Evolutionary conservation across 75 land plant species (phyloP).

Genomic region (Azolla pinnata): DNA sequence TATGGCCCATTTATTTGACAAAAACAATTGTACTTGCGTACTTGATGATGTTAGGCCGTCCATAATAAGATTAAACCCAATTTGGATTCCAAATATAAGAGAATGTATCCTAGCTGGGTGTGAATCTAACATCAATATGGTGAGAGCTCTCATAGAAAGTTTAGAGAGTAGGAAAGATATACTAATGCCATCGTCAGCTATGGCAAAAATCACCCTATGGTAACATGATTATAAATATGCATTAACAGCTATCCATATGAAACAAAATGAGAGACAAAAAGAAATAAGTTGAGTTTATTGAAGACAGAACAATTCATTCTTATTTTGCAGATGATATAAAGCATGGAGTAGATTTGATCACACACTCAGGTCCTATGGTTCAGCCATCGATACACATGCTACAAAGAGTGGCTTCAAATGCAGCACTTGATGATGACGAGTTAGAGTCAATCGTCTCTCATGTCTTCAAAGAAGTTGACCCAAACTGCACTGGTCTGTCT

Average conservation of each 20-base stretch:
- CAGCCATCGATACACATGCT: slow-evolving; percentile 10
- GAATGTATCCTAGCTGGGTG: no score
- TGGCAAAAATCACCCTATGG: no score
- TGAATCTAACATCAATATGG: no score
- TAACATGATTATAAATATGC: neutral
- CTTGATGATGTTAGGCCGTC: no score
- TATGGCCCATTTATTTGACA: no score
- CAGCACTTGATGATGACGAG: slow-evolving; percentile 21
- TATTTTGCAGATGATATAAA: slow-evolving; percentile 24
- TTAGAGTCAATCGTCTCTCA: slow-evolving; percentile 11
- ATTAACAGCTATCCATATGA: neutral
- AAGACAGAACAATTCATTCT: slow-evolving; percentile 6
- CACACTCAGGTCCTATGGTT: slow-evolving; percentile 11
- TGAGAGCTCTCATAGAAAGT: no score
- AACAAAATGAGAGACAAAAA: neutral
- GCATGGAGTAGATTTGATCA: slow-evolving; percentile 22
- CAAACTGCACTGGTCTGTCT: slow-evolving; percentile 9
- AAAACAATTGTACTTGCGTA: no score
- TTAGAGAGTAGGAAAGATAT: no score
- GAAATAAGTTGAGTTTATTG: neutral
- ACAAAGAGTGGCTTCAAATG: slow-evolving; percentile 8
- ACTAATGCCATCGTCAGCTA: neutral
- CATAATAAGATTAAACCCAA: no score
- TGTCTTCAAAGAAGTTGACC: slow-evolving; percentile 21
- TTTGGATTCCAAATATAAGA: no score